Evolutionary conservation across 495 filamentous ascomycete species (phyloP), one percentile per base, ranked within the genome.

Genomic region (Xylaria venustula): DNA sequence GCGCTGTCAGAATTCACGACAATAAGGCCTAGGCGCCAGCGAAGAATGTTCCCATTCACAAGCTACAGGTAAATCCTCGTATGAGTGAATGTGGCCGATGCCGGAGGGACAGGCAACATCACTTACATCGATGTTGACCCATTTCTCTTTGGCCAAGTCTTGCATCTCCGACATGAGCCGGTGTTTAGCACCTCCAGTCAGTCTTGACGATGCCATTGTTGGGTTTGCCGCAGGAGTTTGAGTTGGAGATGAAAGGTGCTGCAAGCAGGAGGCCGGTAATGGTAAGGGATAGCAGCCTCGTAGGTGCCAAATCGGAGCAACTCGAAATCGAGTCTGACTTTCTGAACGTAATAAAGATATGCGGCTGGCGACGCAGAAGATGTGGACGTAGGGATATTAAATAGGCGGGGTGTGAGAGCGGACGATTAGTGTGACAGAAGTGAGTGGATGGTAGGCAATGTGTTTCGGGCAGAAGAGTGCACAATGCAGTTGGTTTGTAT

Each of bases 81-180:
- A 12, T 36, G 9, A 42, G 65, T 70, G 30, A 65, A 53, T 2
- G 44, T 47, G 42, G 3, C 19, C 11, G 46, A 34, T 52, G 57
- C 57, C 47, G 47, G 20, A 19, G 6, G 44, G 32, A 49, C 47
- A 55, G 7, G 14, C 26, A 49, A 34, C 17, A 8, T 14, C 22
- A 59, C 64, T 73, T 90, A 89, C 78, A 25, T 92, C 87, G 64
- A 97, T 89, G 67, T 96, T 84, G 28, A 95, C 91, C 94, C 94
- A 98, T 66, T 89, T 88, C 80, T 98, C 93, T 67, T 91, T 87
- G 11, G 84, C 80, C 7, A 97, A 83, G 15, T 83, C 77, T 74
- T 91, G 91, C 81, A 88, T 89, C 81, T 98, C 94, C 56, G 86
- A 87, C 90, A 94, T 91, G 32, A 98, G 82, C 32, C 94, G 88